Percentiles rank a stretch among this genome's conserved stretches.
These are phyloP conservation scores for Wickerhamomyces chaumierensis DNA, from an alignment of 805 yeast species.

Conservation along the genomic window DNA sequence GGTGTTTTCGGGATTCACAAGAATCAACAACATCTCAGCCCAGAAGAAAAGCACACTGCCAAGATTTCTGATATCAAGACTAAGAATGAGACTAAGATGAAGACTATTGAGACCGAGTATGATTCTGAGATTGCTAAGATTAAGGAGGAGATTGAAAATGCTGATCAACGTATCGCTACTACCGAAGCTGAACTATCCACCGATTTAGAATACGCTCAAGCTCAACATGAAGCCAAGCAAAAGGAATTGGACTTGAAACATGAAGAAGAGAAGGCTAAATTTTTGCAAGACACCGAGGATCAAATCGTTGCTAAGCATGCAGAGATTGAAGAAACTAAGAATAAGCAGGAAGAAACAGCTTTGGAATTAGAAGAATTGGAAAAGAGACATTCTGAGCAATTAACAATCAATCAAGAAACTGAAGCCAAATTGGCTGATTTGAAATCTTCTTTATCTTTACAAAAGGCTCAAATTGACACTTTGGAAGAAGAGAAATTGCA, in stretches of 20 bases:
- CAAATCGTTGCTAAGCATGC: conserved; percentile 10
- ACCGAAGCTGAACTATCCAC: conserved; percentile 7
- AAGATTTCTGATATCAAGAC: conserved; percentile 9
- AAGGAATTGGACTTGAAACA: conserved; percentile 14
- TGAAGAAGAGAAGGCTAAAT: conserved; percentile 11
- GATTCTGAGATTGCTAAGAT: conserved; percentile 13
- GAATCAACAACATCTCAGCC: conserved; percentile 10
- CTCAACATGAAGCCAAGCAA: conserved; percentile 8
- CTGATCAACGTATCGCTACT: conserved; percentile 11
- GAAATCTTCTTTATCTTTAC: conserved; percentile 9
- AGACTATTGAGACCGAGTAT: conserved; percentile 11
- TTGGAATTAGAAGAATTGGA: conserved; percentile 16
- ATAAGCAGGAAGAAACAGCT: conserved; percentile 10
- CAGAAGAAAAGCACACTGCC: conserved; percentile 13
- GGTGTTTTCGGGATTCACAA: neutral
- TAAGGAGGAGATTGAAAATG: conserved; percentile 12
- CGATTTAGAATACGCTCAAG: conserved; percentile 9
- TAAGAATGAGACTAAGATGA: conserved; percentile 9
- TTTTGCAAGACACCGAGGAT: conserved; percentile 14
- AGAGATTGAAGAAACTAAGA: conserved; percentile 14
- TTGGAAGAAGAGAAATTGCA: conserved; percentile 11
- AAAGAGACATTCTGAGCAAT: conserved; percentile 11
- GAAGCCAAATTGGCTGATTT: neutral
- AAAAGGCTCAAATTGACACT: conserved; percentile 5
- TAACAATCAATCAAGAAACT: conserved; percentile 11